phyloP scores from a whole-genome alignment of 257 asterid genomes.

The Solanum clarkiae region DNA sequence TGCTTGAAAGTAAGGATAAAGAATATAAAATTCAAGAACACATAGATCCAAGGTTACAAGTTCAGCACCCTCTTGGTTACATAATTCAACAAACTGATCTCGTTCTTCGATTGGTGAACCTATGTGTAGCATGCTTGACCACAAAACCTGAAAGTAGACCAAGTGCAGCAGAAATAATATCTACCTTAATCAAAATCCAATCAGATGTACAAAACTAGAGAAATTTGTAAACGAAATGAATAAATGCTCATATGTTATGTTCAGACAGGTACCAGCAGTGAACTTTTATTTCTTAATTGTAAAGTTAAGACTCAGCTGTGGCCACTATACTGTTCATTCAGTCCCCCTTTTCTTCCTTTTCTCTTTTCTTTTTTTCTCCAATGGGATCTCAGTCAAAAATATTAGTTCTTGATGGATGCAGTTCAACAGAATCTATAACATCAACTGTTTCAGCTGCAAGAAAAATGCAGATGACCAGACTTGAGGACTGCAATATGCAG shows the following conservation, averaged over 20 bases:
- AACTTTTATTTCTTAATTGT: neutral
- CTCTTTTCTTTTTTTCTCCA: neutral
- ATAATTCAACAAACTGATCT: slow-evolving; percentile 39
- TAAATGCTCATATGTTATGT: neutral
- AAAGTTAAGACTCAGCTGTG: neutral
- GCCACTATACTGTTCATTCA: neutral
- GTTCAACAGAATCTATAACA: neutral
- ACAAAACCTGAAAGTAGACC: slow-evolving; percentile 32
- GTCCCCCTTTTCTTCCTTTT: neutral
- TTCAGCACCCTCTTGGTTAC: slow-evolving; percentile 49
- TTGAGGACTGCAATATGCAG: neutral
- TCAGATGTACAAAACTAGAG: slow-evolving; percentile 29
- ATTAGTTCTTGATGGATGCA: neutral
- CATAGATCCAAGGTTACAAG: slow-evolving; percentile 45
- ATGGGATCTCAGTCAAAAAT: neutral
- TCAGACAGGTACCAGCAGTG: neutral
- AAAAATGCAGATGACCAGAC: neutral
- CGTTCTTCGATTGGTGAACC: slow-evolving; percentile 28
- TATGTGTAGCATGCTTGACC: slow-evolving; percentile 39
- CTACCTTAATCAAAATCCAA: slow-evolving; percentile 39
- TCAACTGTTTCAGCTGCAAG: neutral
- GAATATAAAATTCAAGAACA: slow-evolving; percentile 12
- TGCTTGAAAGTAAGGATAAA: slow-evolving; percentile 6
- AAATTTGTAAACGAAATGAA: slow-evolving; percentile 6
- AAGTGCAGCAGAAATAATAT: slow-evolving; percentile 37